Percentiles rank a stretch among this genome's conserved stretches.
Evolutionary conservation across 306 rosid species (phyloP).

Genomic region (Sicyos edulis): DNA sequence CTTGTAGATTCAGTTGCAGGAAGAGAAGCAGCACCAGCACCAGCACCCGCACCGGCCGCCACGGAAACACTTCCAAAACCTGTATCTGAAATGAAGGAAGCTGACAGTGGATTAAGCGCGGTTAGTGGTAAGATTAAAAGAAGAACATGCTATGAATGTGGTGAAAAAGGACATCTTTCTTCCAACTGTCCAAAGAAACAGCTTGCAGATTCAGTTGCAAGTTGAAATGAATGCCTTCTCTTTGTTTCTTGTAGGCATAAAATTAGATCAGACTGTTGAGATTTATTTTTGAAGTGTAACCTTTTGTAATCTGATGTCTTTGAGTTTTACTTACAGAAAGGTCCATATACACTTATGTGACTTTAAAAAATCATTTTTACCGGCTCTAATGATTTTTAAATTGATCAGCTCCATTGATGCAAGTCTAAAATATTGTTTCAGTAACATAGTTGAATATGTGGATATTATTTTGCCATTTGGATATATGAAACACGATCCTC

Average conservation of each 20-base stretch:
- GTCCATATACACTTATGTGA: background rate
- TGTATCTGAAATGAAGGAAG: background rate
- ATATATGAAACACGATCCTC: too few species aligned
- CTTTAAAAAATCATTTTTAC: too few species aligned
- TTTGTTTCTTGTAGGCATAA: slow-evolving; percentile 3
- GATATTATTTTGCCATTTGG: too few species aligned
- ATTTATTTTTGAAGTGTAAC: background rate
- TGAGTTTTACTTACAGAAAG: background rate
- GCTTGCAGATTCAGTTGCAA: slow-evolving; percentile 22
- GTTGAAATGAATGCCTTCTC: background rate
- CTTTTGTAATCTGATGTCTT: background rate
- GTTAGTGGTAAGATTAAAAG: slow-evolving; percentile 59
- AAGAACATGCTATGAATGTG: slow-evolving; percentile 81
- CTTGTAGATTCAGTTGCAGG: too few species aligned
- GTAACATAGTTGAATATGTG: too few species aligned
- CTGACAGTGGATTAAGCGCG: slow-evolving; percentile 8
- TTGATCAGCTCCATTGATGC: too few species aligned
- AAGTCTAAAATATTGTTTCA: too few species aligned
- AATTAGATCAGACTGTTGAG: background rate
- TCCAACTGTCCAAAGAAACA: slow-evolving; percentile 64
- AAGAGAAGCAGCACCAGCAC: too few species aligned
- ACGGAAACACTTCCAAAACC: background rate
- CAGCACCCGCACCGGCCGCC: background rate
- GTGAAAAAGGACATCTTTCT: slow-evolving; percentile 76
- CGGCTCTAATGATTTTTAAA: too few species aligned